phyloP scores from a whole-genome alignment of 305 asterid genomes.

The Ilex paraguariensis region DNA sequence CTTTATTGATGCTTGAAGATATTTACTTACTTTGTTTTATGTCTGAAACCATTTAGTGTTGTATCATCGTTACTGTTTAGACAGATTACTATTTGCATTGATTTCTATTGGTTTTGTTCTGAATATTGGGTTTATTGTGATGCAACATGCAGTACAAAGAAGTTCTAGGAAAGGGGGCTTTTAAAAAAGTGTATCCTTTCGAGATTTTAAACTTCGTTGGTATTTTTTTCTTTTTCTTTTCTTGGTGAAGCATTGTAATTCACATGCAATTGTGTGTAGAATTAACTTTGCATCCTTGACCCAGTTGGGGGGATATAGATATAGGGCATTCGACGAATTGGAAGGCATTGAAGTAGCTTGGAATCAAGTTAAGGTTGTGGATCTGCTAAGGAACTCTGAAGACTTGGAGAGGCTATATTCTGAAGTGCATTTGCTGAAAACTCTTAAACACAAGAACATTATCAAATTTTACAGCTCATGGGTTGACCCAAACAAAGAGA shows the following conservation, averaged over 20 bases:
- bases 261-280: not conserved
- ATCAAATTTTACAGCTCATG: conserved; percentile 93
- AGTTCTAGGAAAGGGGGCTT: conserved; percentile 92
- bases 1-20: not conserved
- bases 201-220: conserved; percentile 9
- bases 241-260: not conserved
- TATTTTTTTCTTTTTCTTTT: not conserved
- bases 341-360: conserved; percentile 99
- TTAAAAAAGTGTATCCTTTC: conserved; percentile 93
- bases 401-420: conserved; percentile 91
- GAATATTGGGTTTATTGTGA: conserved; percentile 13
- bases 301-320: conserved; percentile 46
- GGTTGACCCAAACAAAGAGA: conserved; percentile 78
- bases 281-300: conserved; percentile 9
- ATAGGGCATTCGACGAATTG: conserved; percentile 87
- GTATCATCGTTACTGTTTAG: not conserved
- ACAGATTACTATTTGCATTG: not conserved
- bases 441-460: conserved; percentile 94
- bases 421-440: conserved; percentile 94
- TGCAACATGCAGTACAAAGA: conserved; percentile 81
- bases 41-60: not conserved
- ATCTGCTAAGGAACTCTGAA: conserved; percentile 70
- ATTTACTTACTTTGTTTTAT: not conserved
- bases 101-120: not conserved
- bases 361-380: conserved; percentile 93